A percentile compares a stretch with the other conserved stretches of the same genome.
phyloP scores from a whole-genome alignment of 257 asterid genomes.

The Przewalskia tangutica region DNA sequence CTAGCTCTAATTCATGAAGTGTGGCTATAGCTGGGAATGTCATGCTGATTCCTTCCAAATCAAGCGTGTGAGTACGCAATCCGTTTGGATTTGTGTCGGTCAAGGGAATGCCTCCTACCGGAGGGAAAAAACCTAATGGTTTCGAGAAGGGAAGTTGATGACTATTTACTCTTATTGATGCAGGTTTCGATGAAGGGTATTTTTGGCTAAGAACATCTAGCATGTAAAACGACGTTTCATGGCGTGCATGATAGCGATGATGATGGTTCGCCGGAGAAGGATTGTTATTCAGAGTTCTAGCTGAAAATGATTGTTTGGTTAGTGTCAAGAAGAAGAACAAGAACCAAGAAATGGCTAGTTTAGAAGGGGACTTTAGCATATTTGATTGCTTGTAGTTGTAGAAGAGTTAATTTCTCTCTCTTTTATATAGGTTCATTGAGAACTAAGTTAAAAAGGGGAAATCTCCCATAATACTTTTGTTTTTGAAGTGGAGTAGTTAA shows the following conservation, averaged over 20 bases:
- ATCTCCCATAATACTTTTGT: neutral
- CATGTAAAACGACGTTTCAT: slow-evolving; percentile 16
- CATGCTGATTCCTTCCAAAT: slow-evolving; percentile 14
- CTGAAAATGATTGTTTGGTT: slow-evolving; percentile 12
- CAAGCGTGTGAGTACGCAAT: slow-evolving; percentile 11
- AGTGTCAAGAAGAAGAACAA: slow-evolving; percentile 6
- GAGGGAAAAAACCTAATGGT: slow-evolving; percentile 23
- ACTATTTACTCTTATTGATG: slow-evolving; percentile 4
- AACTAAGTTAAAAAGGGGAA: neutral
- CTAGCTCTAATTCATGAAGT: slow-evolving; percentile 32
- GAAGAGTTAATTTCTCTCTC: neutral
- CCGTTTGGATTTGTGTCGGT: neutral
- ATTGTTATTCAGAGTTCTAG: slow-evolving; percentile 14
- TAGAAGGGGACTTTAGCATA: neutral
- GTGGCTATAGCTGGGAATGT: slow-evolving; percentile 22
- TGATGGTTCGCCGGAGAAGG: neutral
- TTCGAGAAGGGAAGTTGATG: slow-evolving; percentile 23
- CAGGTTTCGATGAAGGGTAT: slow-evolving; percentile 7
- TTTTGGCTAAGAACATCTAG: slow-evolving; percentile 7
- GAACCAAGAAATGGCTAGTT: neutral
- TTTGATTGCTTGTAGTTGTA: slow-evolving; percentile 3
- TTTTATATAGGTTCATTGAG: neutral
- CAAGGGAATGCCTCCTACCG: slow-evolving; percentile 12
- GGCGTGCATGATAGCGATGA: neutral
- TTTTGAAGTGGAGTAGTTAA: neutral